These are phyloP conservation scores for Dactylorhiza incarnata DNA, from an alignment of 106 monocot species.

Conservation along the genomic window DNA sequence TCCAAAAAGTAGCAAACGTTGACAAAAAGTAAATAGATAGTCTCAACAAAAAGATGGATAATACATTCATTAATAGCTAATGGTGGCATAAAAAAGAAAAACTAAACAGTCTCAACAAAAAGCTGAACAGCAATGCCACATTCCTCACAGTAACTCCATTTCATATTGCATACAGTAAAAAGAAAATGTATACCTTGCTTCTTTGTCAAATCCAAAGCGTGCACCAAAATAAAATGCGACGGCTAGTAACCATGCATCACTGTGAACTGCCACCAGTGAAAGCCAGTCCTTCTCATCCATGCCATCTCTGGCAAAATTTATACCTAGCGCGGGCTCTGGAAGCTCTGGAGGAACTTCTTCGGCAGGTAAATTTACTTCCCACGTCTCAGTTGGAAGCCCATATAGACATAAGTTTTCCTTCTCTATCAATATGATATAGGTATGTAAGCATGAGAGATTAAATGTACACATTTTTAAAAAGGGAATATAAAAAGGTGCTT, in stretches of 20 bases:
- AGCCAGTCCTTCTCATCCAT: conserved; percentile 90
- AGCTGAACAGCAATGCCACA: not conserved
- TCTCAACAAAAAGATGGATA: no score
- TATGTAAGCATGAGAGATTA: not conserved
- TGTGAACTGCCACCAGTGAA: conserved; percentile 85
- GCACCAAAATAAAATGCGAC: conserved; percentile 90
- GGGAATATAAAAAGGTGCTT: not conserved
- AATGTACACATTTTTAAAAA: not conserved
- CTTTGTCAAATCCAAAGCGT: conserved; percentile 89
- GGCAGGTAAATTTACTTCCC: conserved; percentile 82
- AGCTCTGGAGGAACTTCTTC: conserved; percentile 95
- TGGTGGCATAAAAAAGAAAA: not conserved
- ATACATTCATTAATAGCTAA: not conserved
- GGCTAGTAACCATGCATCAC: conserved; percentile 84
- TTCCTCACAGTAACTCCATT: not conserved
- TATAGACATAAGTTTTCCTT: conserved; percentile 88
- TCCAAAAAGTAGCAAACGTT: no score
- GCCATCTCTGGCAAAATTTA: conserved; percentile 92
- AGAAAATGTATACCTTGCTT: conserved; percentile 44
- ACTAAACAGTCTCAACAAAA: not conserved
- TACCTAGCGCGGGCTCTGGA: conserved; percentile 87
- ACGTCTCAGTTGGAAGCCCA: conserved; percentile 70
- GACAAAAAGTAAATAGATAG: no score
- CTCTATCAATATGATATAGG: conserved; percentile 30
- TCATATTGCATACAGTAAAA: not conserved